These are phyloP conservation scores for Rhynchosporium agropyri DNA, from an alignment of 2,329 filamentous ascomycete species.

Conservation along the genomic window DNA sequence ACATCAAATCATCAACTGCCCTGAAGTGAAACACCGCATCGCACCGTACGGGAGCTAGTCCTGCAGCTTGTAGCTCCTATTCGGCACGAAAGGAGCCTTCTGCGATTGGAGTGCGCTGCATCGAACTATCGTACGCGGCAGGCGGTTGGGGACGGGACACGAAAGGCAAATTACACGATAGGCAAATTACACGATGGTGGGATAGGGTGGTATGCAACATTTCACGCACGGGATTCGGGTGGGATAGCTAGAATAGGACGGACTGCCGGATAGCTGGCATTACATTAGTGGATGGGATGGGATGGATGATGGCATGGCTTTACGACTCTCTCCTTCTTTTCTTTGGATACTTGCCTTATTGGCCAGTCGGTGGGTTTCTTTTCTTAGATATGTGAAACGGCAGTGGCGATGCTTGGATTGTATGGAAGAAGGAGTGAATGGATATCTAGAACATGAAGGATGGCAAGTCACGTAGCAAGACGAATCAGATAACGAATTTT, in stretches of 20 bases:
- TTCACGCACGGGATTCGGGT: constrained; percentile 7
- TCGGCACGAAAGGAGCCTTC: neutral
- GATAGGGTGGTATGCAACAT: neutral
- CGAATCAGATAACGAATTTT: too few species aligned
- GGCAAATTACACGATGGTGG: neutral
- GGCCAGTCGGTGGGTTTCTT: neutral
- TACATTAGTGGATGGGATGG: constrained; percentile 14
- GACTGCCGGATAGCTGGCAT: neutral
- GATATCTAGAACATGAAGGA: too few species aligned
- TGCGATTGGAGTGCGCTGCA: constrained; percentile 8
- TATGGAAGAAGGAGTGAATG: too few species aligned
- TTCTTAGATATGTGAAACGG: too few species aligned
- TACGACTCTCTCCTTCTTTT: constrained; percentile 10
- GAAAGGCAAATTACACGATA: neutral
- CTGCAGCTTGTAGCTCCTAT: neutral
- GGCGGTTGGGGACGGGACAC: neutral
- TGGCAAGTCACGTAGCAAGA: too few species aligned
- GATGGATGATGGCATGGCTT: neutral
- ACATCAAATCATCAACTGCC: constrained; percentile 20
- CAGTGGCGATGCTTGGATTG: too few species aligned
- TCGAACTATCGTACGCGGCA: neutral
- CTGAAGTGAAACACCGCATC: constrained; percentile 29
- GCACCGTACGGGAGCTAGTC: too few species aligned
- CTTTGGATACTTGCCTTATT: neutral
- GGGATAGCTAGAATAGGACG: neutral